Conservation (phyloP, 83 land plant species). For the Thuja plicata region DNA sequence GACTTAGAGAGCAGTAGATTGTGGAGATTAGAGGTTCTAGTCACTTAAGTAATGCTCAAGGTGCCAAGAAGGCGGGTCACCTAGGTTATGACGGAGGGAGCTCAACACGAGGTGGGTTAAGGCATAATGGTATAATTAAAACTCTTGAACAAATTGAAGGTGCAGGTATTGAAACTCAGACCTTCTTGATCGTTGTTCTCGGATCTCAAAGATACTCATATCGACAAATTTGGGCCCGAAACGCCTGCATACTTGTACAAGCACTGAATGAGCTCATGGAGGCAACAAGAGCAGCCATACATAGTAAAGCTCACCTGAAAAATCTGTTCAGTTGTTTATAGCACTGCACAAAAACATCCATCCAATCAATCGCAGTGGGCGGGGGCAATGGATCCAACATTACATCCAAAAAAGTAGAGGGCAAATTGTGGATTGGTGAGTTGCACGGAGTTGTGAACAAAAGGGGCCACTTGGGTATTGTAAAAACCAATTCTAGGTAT, state of each 20-base stretch:
- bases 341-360: background rate
- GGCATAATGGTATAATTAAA: no score
- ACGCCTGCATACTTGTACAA: background rate
- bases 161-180: background rate
- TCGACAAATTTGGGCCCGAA: background rate
- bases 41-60: no score
- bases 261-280: background rate
- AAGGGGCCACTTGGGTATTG: background rate
- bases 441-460: background rate
- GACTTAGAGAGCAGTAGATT: no score
- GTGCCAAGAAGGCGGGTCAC: no score
- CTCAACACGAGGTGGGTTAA: no score
- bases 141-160: no score
- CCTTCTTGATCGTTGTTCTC: background rate
- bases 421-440: background rate
- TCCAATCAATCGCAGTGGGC: background rate
- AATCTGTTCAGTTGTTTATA: background rate
- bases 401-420: background rate
- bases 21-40: no score
- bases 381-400: background rate
- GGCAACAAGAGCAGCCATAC: background rate
- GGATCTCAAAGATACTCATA: background rate
- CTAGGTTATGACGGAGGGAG: no score
- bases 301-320: background rate
- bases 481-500: background rate